Evolutionary conservation across 176 grass and related monocot species (phyloP), one percentile per base, ranked within the genome.

Genomic region (Bothriochloa decipiens): DNA sequence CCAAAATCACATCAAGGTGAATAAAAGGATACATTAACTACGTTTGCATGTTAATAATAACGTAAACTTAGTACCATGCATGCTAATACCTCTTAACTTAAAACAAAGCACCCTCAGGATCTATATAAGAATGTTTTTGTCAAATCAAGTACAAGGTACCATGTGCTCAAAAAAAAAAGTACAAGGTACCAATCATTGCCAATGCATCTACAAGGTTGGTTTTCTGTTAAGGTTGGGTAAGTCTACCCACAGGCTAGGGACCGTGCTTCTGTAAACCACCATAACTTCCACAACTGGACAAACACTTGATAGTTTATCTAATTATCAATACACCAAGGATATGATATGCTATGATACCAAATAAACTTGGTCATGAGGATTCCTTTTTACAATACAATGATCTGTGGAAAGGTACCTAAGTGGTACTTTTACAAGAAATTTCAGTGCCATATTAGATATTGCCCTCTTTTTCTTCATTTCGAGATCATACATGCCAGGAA

Each of bases 31-130:
- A 23, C 14, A 18, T 29, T 78, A 5, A 13, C 73, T 72, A 81
- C 43, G 35, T 43, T 55, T 57, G 84, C 84, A 77, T 23, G 72
- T 22, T 27, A 63, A 83, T 63, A 83, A 83, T 32, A 83, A 15
- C 15, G 5, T 11, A 27, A 28, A 61, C 26, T 22, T 28, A 73
- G 8, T 32, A 27, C 3, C 50, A 32, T 73, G 18, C 68, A 49
- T 83, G 70, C 62, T 32, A 74, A 43, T 82, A 74, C 35, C 53
- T 73, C 53, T 63, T 62, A 73, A 46, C 40, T 20, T 65, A 65
- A 13, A 76, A 82, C 12, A 46, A 57, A 81, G 70, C 63, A 81
- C 53, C 70, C 69, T 73, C 60, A 55, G 4, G 58, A 39, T 5
- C 9, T 86, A 20, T 67, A 50, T 25, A 36, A 60, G 16, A 65